Evolutionary conservation across 23 red algal genomes (phyloP).

Genomic region (Gracilaria vermiculophylla): DNA sequence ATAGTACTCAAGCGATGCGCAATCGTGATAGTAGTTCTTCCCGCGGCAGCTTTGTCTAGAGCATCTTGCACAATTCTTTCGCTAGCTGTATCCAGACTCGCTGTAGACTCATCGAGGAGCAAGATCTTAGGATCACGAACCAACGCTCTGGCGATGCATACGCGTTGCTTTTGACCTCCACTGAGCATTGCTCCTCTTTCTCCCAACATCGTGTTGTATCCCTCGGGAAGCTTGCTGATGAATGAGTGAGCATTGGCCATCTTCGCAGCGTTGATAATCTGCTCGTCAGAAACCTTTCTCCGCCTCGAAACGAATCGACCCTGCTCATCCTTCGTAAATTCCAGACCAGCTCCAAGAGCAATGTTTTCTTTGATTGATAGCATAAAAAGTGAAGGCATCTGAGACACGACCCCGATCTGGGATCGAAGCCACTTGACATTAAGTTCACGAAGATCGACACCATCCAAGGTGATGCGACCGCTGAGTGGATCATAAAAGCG

Average conservation of each 20-base stretch:
- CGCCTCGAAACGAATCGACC: constrained; percentile 23
- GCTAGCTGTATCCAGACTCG: constrained; percentile 72
- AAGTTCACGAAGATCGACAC: constrained; percentile 54
- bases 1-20: constrained; percentile 93
- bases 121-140: constrained; percentile 82
- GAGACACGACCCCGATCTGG: constrained; percentile 92
- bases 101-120: constrained; percentile 89
- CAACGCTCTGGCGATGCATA: constrained; percentile 90
- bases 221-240: constrained; percentile 81
- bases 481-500: constrained; percentile 78
- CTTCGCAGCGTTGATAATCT: constrained; percentile 78
- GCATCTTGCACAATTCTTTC: constrained; percentile 92
- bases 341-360: constrained; percentile 67
- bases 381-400: constrained; percentile 93
- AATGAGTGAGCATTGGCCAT: constrained; percentile 91
- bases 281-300: constrained; percentile 54
- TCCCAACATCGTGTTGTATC: constrained; percentile 88
- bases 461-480: constrained; percentile 74
- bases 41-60: constrained; percentile 64
- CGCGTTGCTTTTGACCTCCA: constrained; percentile 96
- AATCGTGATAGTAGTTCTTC: constrained; percentile 83
- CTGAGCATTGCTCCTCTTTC: constrained; percentile 87
- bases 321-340: constrained; percentile 22
- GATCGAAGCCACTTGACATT: constrained; percentile 80
- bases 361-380: constrained; percentile 96